Evolutionary conservation across 2,329 filamentous ascomycete genomes (phyloP), one percentile per base, ranked within the genome.

Genomic region (Pseudonectria foliicola): DNA sequence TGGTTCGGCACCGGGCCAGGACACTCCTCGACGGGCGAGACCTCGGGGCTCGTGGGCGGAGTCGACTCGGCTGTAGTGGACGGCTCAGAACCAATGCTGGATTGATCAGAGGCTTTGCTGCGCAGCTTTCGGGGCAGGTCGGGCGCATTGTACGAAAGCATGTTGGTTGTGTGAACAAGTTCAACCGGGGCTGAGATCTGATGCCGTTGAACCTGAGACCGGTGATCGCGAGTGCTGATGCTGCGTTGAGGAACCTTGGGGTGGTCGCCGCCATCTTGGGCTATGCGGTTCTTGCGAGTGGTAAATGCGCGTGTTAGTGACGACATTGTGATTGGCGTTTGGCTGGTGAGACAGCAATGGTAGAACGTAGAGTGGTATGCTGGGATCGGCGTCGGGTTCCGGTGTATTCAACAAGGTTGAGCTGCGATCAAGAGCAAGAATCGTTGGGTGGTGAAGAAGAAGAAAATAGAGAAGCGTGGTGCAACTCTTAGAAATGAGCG

Each of bases 131-230:
- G 71, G 29, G 68, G 67, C 43, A 95, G 80, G 56, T 95, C 84
- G 33, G 90, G 90, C 8, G 92, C 89, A 56, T 90, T 90, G 72
- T 95, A 95, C 7, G 87, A 88, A 35, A 95, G 80, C 75, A 93
- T 87, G 63, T 96, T 98, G 49, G 92, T 96, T 5, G 90, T 95
- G 40, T 92, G 93, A 31, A 95, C 70, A 44, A 98, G 73, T 61
- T 88, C 81, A 34, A 95, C 73, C 1, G 92, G 92, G 3, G 73
- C 77, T 2, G 92, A 98, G 57, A 98, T 98, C 67, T 88, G 81
- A 57, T 72, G 61, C 39, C 82, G 75, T 47, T 79, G 44, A 29
- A 60, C 46, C 45, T 50, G 50, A 38, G 57, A 56, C 40, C 60
- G 67, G 57, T 70, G 73, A 35, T 40, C 39, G 25, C 49, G 49